These are phyloP conservation scores for Cotoneaster glaucophyllus DNA, from an alignment of 306 rosid species.

Conservation along the genomic window DNA sequence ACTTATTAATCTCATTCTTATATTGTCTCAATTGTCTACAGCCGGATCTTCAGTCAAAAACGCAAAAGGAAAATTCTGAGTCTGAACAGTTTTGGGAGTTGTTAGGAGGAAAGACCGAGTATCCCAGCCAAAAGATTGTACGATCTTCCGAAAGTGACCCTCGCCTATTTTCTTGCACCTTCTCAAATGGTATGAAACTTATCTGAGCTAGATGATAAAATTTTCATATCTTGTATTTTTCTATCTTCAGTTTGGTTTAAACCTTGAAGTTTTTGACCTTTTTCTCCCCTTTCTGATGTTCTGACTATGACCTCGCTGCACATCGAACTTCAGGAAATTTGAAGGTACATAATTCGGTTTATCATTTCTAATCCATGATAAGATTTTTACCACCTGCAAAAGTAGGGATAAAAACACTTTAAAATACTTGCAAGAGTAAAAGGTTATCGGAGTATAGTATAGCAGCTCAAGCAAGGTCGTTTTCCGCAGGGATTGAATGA, in stretches of 20 bases:
- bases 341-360: conserved; percentile 48
- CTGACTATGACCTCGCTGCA: conserved; percentile 21
- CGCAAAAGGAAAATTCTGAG: conserved; percentile 82
- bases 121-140: conserved; percentile 70
- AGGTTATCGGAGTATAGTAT: no score
- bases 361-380: conserved; percentile 13
- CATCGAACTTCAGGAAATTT: conserved; percentile 51
- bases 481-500: no score
- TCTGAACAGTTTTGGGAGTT: conserved; percentile 90
- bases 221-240: conserved; percentile 11
- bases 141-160: conserved; percentile 71
- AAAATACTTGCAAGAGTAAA: no score
- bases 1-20: conserved; percentile 28
- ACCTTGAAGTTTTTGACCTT: conserved; percentile 20
- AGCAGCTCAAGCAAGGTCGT: no score
- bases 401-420: no score
- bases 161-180: conserved; percentile 73
- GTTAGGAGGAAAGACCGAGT: conserved; percentile 78
- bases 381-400: no score
- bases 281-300: conserved; percentile 22
- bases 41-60: conserved; percentile 78
- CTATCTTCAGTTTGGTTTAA: conserved; percentile 8
- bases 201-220: conserved; percentile 13
- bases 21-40: conserved; percentile 46
- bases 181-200: conserved; percentile 48